Conservation (phyloP, 805 yeast genomes). For the Wickerhamiella spandovensis region DNA sequence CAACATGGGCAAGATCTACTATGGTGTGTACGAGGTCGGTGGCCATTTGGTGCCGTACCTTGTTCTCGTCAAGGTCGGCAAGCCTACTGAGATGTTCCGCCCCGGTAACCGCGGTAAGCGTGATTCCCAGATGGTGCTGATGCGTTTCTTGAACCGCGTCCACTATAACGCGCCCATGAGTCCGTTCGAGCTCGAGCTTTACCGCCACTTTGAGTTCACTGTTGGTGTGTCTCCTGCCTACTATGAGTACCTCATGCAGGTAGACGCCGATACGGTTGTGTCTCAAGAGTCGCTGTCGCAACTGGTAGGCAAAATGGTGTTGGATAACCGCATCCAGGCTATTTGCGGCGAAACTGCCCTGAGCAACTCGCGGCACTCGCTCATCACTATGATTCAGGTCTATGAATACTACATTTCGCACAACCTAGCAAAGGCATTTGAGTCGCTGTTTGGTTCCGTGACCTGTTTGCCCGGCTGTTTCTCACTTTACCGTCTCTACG, state of each 20-base stretch:
- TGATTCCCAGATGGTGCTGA: conserved; percentile 46
- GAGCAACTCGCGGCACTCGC: conserved; percentile 36
- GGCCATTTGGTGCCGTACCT: conserved; percentile 44
- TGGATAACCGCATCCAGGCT: conserved; percentile 43
- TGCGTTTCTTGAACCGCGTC: conserved; percentile 48
- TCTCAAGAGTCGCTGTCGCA: conserved; percentile 41
- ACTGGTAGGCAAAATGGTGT: conserved; percentile 42
- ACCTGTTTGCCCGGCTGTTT: conserved; percentile 58
- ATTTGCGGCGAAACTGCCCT: conserved; percentile 51
- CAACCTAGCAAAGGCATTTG: conserved; percentile 51
- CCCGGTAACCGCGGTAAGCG: conserved; percentile 59
- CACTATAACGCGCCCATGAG: conserved; percentile 50
- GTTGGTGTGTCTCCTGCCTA: conserved; percentile 47
- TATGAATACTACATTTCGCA: conserved; percentile 53
- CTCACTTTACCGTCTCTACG: conserved; percentile 42
- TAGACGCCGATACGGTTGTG: conserved; percentile 52
- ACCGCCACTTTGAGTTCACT: conserved; percentile 40
- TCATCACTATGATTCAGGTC: conserved; percentile 50
- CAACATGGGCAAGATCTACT: conserved; percentile 48
- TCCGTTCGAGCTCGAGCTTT: conserved; percentile 41
- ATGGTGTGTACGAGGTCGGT: conserved; percentile 45
- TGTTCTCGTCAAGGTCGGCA: conserved; percentile 46
- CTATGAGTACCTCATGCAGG: conserved; percentile 42
- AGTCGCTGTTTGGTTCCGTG: conserved; percentile 47
- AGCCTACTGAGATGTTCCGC: conserved; percentile 41